Base-by-base conservation (phyloP, 2,329 filamentous ascomycete genomes). In the Ophiostoma piceae region DNA sequence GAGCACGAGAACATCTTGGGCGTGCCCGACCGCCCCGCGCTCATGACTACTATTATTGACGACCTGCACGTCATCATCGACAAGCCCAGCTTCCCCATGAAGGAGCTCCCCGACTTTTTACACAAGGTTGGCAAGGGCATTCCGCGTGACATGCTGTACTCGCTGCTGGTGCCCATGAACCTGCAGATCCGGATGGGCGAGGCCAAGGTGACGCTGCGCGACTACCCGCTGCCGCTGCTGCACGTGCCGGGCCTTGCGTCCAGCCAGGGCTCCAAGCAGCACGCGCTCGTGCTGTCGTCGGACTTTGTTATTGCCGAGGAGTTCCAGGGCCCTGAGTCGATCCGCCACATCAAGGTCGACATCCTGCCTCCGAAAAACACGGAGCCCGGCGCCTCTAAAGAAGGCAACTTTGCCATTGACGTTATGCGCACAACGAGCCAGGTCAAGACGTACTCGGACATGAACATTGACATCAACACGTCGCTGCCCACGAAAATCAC, bases 251-350 rank as follows among this genome's bases (percentile, higher is more conserved):
- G 90, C 0, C 86, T 97, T 72, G 90, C 92, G 71, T 82, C 88
- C 19, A 90, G 89, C 0, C 65, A 66, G 65, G 39, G n/a, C 6
- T 86, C 90, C 5, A 87, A 91, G 70, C 79, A 94, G 41, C 89
- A 92, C n/a, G 90, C 93, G 67, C 87, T 96, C 77, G 92, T 91
- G 0, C 82, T 99, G 68, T 90, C 88, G 74, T 91, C 94, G 1
- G 92, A 99, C 76, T 97, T 99, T 77, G 94, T 99, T 5, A 90
- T 99, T 72, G 96, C 93, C 0, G 95, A 99, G 79, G 96, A 99
- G 77, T 97, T 89, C 75, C 87, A 93, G 72, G 91, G 92, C 26
- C 80, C 87, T 16, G 88, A 94, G 77, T 96, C 94, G 2, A 91
- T 89, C 1, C 87, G 94, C 47, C 87, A 91, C 74, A 90, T 96